These are phyloP conservation scores for Annulohypoxylon maeteangense DNA, from an alignment of 495 filamentous ascomycete species.

Conservation along the genomic window DNA sequence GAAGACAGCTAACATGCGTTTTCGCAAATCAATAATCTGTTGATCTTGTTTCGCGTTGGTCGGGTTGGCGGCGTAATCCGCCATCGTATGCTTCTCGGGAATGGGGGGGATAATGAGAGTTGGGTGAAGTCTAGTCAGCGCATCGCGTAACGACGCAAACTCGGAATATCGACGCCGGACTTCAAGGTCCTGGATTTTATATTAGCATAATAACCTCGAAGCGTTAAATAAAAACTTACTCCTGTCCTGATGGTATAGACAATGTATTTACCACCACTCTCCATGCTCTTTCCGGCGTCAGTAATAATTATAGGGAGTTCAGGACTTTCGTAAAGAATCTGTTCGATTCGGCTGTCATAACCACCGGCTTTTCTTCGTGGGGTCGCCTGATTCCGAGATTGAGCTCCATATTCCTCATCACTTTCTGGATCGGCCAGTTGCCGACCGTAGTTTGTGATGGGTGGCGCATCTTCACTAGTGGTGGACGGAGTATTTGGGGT, in stretches of 20 bases:
- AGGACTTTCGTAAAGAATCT: constrained; percentile 94
- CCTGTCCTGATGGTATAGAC: constrained; percentile 97
- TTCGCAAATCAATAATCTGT: constrained; percentile 93
- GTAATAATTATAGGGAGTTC: constrained; percentile 89
- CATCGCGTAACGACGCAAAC: constrained; percentile 90
- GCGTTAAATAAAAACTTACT: constrained; percentile 62
- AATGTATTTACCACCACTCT: constrained; percentile 89
- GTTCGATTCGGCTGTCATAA: constrained; percentile 94
- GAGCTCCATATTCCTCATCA: constrained; percentile 65
- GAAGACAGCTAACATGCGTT: constrained; percentile 95
- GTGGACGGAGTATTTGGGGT: constrained; percentile 57
- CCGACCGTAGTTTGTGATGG: constrained; percentile 41
- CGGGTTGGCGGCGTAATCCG: constrained; percentile 96
- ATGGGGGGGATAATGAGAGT: constrained; percentile 96
- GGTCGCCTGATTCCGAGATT: constrained; percentile 64
- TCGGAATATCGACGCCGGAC: constrained; percentile 96
- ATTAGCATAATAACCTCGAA: constrained; percentile 29
- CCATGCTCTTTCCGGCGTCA: constrained; percentile 93
- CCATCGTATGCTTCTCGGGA: constrained; percentile 98
- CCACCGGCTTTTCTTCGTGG: constrained; percentile 78
- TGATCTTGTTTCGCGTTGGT: constrained; percentile 98
- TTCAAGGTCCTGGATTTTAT: constrained; percentile 78
- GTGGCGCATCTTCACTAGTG: constrained; percentile 54
- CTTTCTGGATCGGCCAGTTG: constrained; percentile 50
- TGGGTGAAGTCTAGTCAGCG: constrained; percentile 88